These are phyloP conservation scores for Malus fusca DNA, from an alignment of 306 rosid species.

Conservation along the genomic window DNA sequence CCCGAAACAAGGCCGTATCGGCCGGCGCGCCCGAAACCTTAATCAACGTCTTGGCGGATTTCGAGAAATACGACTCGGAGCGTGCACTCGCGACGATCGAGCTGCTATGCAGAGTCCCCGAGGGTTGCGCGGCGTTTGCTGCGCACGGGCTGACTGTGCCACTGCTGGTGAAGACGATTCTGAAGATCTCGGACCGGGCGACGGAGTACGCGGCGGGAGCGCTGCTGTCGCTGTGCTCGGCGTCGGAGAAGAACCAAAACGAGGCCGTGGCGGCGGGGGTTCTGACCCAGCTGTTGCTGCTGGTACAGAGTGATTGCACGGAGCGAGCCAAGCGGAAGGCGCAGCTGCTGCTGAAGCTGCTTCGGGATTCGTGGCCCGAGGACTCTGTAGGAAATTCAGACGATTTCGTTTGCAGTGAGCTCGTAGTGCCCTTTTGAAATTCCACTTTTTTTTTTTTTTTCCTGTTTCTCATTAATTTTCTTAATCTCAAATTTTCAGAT, in stretches of 20 bases:
- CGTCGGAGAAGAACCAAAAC: constrained; percentile 44
- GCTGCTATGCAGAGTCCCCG: constrained; percentile 57
- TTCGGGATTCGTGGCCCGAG: constrained; percentile 97
- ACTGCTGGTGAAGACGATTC: constrained; percentile 68
- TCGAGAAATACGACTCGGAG: constrained; percentile 82
- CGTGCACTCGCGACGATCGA: constrained; percentile 80
- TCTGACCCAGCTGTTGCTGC: constrained; percentile 62
- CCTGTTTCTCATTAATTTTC: background rate
- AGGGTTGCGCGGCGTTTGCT: constrained; percentile 48
- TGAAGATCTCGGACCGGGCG: constrained; percentile 75
- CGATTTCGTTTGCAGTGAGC: constrained; percentile 70
- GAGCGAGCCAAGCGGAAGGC: constrained; percentile 92
- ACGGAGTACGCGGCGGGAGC: constrained; percentile 95
- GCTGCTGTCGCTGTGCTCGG: constrained; percentile 67
- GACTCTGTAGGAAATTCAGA: constrained; percentile 73
- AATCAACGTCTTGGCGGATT: constrained; percentile 58
- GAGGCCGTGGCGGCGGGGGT: constrained; percentile 87
- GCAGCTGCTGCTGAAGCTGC: constrained; percentile 79
- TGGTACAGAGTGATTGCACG: constrained; percentile 91
- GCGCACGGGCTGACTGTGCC: constrained; percentile 78
- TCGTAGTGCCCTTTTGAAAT: constrained; percentile 44
- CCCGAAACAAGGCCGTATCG: constrained; percentile 56
- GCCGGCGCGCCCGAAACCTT: constrained; percentile 71
- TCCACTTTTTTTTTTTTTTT: background rate
- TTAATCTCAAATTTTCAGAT: constrained; percentile 25